Evolutionary conservation across 2,329 filamentous ascomycete genomes (phyloP).

Genomic region (Pseudogymnoascus sp.): DNA sequence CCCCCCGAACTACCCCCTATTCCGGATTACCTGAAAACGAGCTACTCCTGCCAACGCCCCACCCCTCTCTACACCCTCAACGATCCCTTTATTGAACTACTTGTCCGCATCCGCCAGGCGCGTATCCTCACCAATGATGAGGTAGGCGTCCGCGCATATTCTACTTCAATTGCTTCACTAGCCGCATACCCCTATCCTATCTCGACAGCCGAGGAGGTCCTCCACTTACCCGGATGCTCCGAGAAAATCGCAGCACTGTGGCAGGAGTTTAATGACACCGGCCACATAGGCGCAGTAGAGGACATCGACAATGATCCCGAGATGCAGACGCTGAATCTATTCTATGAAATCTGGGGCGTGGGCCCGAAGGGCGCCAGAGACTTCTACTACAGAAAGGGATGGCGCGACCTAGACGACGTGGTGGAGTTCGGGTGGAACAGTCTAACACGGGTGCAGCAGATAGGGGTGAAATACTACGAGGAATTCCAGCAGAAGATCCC

Average conservation of each 20-base stretch:
- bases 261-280: slow-evolving; percentile 59
- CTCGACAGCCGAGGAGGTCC: slow-evolving; percentile 31
- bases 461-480: slow-evolving; percentile 88
- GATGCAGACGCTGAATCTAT: slow-evolving; percentile 56
- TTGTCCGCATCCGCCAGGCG: slow-evolving; percentile 65
- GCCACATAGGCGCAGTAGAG: slow-evolving; percentile 52
- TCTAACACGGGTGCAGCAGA: slow-evolving; percentile 76
- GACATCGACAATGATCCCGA: slow-evolving; percentile 56
- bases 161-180: slow-evolving; percentile 73
- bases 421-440: slow-evolving; percentile 71
- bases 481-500: slow-evolving; percentile 69
- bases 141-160: slow-evolving; percentile 78
- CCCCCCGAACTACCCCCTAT: slow-evolving; percentile 48
- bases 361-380: slow-evolving; percentile 71
- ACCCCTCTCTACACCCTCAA: slow-evolving; percentile 67
- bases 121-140: slow-evolving; percentile 65
- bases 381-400: slow-evolving; percentile 66
- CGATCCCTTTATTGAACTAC: slow-evolving; percentile 59
- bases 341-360: slow-evolving; percentile 89
- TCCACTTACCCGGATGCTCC: slow-evolving; percentile 67
- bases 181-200: slow-evolving; percentile 61
- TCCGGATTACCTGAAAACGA: slow-evolving; percentile 56
- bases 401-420: slow-evolving; percentile 78
- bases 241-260: slow-evolving; percentile 71
- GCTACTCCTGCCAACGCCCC: slow-evolving; percentile 73